phyloP scores from a whole-genome alignment of 1,284 basidiomycete species.

The Papiliotrema nemorosa region DNA sequence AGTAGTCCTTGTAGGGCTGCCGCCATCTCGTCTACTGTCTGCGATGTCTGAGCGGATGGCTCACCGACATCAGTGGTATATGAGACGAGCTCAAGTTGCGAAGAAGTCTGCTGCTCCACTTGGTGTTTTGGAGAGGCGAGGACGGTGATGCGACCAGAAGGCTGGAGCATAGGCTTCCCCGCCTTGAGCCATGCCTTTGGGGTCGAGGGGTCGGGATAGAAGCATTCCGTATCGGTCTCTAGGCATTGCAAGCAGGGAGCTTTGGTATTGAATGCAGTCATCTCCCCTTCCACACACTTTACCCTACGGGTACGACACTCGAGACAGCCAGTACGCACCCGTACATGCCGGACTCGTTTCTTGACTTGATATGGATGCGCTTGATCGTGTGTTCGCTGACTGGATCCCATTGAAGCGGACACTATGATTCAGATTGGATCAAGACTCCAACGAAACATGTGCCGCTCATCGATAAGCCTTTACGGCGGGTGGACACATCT shows the following conservation, averaged over 20 bases:
- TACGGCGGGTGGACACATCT: no score
- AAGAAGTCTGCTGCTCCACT: not conserved
- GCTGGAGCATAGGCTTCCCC: not conserved
- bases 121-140: not conserved
- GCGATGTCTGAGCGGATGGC: not conserved
- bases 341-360: no score
- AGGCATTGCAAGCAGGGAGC: constrained; percentile 17
- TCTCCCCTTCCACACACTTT: constrained; percentile 17
- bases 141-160: not conserved
- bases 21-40: no score
- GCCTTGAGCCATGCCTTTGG: not conserved
- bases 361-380: no score
- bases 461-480: no score
- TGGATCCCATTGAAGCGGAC: no score
- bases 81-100: not conserved
- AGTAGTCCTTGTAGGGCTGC: no score
- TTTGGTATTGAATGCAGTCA: constrained; percentile 6
- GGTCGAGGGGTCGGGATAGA: constrained; percentile 9
- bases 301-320: constrained; percentile 14
- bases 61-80: not conserved
- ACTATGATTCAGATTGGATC: no score
- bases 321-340: constrained; percentile 16
- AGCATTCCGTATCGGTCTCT: constrained; percentile 16
- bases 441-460: no score
- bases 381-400: no score